phyloP scores from a whole-genome alignment of 805 yeast species.

The Ascoidea tarda region DNA sequence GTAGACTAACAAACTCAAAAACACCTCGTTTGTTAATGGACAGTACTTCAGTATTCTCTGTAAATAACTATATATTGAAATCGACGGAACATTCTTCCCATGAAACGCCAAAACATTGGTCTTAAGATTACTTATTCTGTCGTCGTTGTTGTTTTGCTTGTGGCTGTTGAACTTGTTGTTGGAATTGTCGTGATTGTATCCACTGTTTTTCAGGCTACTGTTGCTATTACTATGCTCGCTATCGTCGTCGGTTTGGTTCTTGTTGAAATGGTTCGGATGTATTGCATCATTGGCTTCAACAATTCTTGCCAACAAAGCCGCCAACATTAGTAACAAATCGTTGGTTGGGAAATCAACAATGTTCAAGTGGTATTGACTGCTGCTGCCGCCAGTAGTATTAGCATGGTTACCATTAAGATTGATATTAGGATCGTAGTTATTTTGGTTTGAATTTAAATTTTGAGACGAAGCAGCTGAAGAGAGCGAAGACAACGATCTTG shows the following conservation, averaged over 20 bases:
- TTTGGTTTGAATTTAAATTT: constrained; percentile 2
- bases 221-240: constrained; percentile 8
- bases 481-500: neutral
- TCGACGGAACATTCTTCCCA: constrained; percentile 95
- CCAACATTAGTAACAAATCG: constrained; percentile 70
- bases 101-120: constrained; percentile 80
- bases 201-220: constrained; percentile 4
- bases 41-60: constrained; percentile 89
- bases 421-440: constrained; percentile 7
- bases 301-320: constrained; percentile 73
- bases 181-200: constrained; percentile 9
- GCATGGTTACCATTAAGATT: constrained; percentile 8
- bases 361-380: constrained; percentile 40
- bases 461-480: neutral
- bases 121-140: constrained; percentile 29
- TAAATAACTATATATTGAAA: constrained; percentile 77
- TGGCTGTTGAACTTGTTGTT: constrained; percentile 4
- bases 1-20: constrained; percentile 77
- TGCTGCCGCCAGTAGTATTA: constrained; percentile 8
- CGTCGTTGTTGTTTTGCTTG: constrained; percentile 16
- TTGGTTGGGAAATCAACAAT: constrained; percentile 75
- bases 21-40: constrained; percentile 97
- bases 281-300: constrained; percentile 81
- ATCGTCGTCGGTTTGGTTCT: constrained; percentile 9
- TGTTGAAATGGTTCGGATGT: constrained; percentile 51